Conservation (phyloP, 106 monocot genomes). For the Acorus calamus region DNA sequence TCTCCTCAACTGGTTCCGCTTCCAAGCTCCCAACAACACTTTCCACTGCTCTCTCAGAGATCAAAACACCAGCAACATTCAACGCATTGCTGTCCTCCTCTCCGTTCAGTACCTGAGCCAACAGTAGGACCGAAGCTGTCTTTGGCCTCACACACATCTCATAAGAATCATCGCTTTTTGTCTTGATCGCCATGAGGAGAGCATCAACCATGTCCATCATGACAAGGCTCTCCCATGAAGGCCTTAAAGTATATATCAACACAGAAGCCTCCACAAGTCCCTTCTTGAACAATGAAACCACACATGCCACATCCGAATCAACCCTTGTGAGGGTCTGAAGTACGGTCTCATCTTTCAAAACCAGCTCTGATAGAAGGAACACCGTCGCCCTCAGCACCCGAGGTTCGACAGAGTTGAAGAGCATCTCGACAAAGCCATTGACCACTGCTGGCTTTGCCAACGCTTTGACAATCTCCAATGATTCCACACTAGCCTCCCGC, state of each 20-base stretch:
- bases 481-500: constrained; percentile 17
- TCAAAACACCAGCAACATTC: constrained; percentile 8
- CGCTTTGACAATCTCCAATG: constrained; percentile 8
- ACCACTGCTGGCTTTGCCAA: constrained; percentile 34
- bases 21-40: constrained; percentile 23
- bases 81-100: constrained; percentile 4
- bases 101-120: constrained; percentile 27
- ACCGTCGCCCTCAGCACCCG: constrained; percentile 22
- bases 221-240: constrained; percentile 30
- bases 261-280: constrained; percentile 35
- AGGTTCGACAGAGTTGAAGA: constrained; percentile 34
- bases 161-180: constrained; percentile 11
- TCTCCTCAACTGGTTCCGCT: constrained; percentile 34
- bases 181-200: constrained; percentile 20
- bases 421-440: constrained; percentile 49
- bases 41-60: constrained; percentile 27
- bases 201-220: constrained; percentile 44
- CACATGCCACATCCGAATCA: constrained; percentile 51
- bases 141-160: constrained; percentile 25
- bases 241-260: constrained; percentile 27
- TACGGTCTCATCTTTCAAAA: constrained; percentile 25
- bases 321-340: constrained; percentile 38
- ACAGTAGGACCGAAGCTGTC: constrained; percentile 35
- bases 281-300: constrained; percentile 51
- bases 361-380: constrained; percentile 36